Percentiles rank a stretch among this genome's conserved stretches.
These are phyloP conservation scores for Globisporangium spinosum DNA, from an alignment of 352 stramenopile genomes.

Conservation along the genomic window DNA sequence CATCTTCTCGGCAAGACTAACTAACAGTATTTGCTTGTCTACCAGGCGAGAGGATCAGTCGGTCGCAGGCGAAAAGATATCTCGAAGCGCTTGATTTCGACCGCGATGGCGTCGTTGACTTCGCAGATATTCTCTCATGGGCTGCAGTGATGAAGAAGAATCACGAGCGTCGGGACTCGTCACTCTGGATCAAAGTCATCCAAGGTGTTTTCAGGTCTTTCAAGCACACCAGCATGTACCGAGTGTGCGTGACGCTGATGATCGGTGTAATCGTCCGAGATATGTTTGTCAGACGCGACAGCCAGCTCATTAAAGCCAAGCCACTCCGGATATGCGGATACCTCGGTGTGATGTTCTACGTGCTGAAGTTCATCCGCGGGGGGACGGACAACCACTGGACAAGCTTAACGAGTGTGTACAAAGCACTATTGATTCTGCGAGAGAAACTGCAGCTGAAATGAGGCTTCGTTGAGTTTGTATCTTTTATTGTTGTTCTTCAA, in stretches of 20 bases:
- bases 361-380: slow-evolving; percentile 20
- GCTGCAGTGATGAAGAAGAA: slow-evolving; percentile 68
- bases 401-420: not conserved
- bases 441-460: not conserved
- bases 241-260: slow-evolving; percentile 29
- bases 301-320: slow-evolving; percentile 3
- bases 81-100: slow-evolving; percentile 74
- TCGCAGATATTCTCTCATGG: slow-evolving; percentile 76
- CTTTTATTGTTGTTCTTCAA: not conserved
- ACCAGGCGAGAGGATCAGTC: slow-evolving; percentile 54
- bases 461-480: not conserved
- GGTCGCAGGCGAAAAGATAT: slow-evolving; percentile 48
- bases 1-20: not conserved
- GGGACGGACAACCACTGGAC: not conserved
- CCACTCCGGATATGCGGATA: slow-evolving; percentile 14
- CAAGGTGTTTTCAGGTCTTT: slow-evolving; percentile 9
- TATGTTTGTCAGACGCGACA: slow-evolving; percentile 5
- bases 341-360: slow-evolving; percentile 21
- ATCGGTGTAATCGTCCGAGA: slow-evolving; percentile 16
- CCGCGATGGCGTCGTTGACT: slow-evolving; percentile 66
- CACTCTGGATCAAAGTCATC: not conserved
- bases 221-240: slow-evolving; percentile 18
- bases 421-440: not conserved
- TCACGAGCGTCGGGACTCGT: slow-evolving; percentile 24
- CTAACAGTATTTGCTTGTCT: not conserved